Evolutionary conservation across 139 green algal species (phyloP).

Genomic region (Trebouxia sp.): DNA sequence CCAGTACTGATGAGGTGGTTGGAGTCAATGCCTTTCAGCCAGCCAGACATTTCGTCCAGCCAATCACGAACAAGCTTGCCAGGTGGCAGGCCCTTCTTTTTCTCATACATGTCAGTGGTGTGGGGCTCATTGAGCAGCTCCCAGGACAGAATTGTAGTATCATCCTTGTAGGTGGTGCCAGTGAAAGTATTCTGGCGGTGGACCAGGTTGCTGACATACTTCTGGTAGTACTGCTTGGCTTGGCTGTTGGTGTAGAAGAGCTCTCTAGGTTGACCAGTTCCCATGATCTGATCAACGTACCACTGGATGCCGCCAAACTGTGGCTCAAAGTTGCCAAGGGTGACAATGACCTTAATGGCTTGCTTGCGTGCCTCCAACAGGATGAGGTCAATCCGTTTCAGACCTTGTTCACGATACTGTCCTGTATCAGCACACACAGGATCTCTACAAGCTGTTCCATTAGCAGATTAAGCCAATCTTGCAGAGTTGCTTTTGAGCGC

Average conservation of each 20-base stretch:
- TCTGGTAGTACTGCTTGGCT: constrained; percentile 47
- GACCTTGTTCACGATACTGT: constrained; percentile 31
- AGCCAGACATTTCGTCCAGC: constrained; percentile 22
- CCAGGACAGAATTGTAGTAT: constrained; percentile 68
- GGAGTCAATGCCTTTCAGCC: constrained; percentile 22
- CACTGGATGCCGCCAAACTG: constrained; percentile 42
- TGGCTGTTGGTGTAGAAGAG: constrained; percentile 43
- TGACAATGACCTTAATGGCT: constrained; percentile 46
- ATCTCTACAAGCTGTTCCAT: not conserved
- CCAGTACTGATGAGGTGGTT: constrained; percentile 33
- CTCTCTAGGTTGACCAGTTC: constrained; percentile 8
- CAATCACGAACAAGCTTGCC: constrained; percentile 21
- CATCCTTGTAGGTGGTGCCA: constrained; percentile 59
- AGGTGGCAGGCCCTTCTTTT: not conserved
- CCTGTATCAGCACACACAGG: not conserved
- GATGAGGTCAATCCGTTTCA: constrained; percentile 55
- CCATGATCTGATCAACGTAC: constrained; percentile 38
- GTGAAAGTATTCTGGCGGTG: constrained; percentile 63
- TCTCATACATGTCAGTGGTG: constrained; percentile 12
- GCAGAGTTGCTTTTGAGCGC: no score
- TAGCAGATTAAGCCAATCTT: no score
- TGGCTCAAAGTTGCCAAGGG: constrained; percentile 51
- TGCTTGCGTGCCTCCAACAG: constrained; percentile 45
- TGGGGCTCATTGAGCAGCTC: constrained; percentile 49
- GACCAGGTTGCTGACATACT: constrained; percentile 46